Base-by-base conservation (phyloP, 331 rosid genomes). In the Phaseolus coccineus region DNA sequence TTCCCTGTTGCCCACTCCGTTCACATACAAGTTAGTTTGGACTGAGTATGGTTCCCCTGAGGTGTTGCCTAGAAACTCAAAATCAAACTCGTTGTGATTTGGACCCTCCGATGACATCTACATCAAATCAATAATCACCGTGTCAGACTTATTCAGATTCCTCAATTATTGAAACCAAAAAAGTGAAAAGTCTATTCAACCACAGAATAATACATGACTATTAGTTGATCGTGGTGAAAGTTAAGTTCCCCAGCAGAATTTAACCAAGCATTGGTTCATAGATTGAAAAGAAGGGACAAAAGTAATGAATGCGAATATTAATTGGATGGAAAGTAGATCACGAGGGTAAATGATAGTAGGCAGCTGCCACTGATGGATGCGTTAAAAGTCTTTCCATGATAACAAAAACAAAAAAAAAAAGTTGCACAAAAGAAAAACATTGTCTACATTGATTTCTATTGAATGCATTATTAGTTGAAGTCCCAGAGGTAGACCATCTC, bases 71-170 rank as follows among this genome's bases (percentile, higher is more conserved):
- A 95, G 47, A 31, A 95, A 95, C 89, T 95, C 99, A 31, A 91
- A 95, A 80, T 95, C 98, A 31, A 95, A 93, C 73, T 95, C 99
- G 16, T 95, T 85, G 81, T 93, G 99, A 48, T 27, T 71, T 72
- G 92, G 83, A 42, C 99, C 99, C 3, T 95, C 98, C 24, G 99
- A 91, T 52, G 98, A 93, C 98, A 95, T 90, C 99, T 95, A 72
- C 55, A 22, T 68, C 78, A 72, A 65, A 82, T 0, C 35, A 40
- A 27, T 47, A 40, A 39, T 40, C 56, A 13, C 14, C 56, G 40
- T 52, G 82, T 78, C 82, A 78, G 22, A 47, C 11, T 70, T 70
- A 58, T 14, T 70, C 13, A 55, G 65, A 87, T 47, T 58, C 61
- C 50, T 16, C 59, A 73, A 52, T 73, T 37, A 83, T 72, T 24